Evolutionary conservation across 495 filamentous ascomycete genomes (phyloP).

Genomic region (Xylaria sp.): DNA sequence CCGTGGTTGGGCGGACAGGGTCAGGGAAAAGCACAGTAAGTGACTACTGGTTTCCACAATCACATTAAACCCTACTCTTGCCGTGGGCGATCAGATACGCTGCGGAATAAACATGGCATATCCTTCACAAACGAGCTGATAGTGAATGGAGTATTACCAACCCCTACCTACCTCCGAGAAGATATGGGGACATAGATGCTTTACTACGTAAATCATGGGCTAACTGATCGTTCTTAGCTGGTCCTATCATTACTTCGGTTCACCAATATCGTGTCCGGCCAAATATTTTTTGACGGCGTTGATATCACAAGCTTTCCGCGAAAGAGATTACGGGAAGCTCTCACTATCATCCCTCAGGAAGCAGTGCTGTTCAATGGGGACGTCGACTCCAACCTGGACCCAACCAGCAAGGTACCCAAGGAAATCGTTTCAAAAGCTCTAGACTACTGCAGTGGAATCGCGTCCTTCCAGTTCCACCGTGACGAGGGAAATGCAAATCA

Average conservation of each 20-base stretch:
- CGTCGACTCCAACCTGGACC: constrained; percentile 58
- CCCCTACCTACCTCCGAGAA: neutral
- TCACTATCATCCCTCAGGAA: constrained; percentile 66
- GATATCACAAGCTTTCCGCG: constrained; percentile 57
- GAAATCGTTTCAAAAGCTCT: constrained; percentile 51
- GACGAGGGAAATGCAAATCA: constrained; percentile 36
- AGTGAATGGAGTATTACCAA: neutral
- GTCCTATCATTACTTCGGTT: constrained; percentile 63
- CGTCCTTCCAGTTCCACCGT: constrained; percentile 52
- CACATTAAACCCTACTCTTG: neutral
- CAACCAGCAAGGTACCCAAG: constrained; percentile 51
- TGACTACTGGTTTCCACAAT: neutral
- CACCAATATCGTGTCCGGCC: constrained; percentile 55
- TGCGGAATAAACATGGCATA: neutral
- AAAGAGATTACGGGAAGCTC: constrained; percentile 55
- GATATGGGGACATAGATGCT: neutral
- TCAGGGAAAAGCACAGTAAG: constrained; percentile 65
- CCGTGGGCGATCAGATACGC: neutral
- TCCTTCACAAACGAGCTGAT: neutral
- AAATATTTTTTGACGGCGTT: constrained; percentile 61
- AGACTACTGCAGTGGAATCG: constrained; percentile 50
- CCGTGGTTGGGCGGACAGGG: constrained; percentile 63
- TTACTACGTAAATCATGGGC: neutral
- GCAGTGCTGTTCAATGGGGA: constrained; percentile 61
- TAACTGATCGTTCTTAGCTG: constrained; percentile 43